Percentiles rank a stretch among this genome's conserved stretches.
phyloP scores from a whole-genome alignment of 805 yeast genomes.

The Pichia paraexigua region DNA sequence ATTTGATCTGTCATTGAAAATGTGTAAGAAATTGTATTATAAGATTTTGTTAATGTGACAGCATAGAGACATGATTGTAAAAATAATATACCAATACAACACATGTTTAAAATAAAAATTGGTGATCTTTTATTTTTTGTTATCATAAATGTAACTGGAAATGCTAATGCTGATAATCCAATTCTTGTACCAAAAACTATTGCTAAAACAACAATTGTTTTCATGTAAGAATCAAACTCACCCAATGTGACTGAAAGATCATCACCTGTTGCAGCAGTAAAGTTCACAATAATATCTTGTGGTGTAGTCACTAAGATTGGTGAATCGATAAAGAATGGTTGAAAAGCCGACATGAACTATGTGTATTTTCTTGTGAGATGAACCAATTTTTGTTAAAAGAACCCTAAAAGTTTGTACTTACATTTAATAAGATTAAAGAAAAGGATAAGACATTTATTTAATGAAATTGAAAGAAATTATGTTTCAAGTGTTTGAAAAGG shows the following conservation, averaged over 20 bases:
- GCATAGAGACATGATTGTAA: constrained; percentile 57
- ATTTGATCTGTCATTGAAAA: constrained; percentile 41
- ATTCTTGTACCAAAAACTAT: constrained; percentile 50
- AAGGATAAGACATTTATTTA: neutral
- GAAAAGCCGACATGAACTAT: neutral
- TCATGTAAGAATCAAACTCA: constrained; percentile 34
- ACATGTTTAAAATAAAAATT: constrained; percentile 65
- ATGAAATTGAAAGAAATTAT: neutral
- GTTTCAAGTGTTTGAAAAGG: neutral
- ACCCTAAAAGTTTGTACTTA: neutral
- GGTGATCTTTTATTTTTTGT: constrained; percentile 53
- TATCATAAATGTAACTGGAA: constrained; percentile 38
- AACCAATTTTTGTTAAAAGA: neutral
- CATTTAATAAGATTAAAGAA: neutral
- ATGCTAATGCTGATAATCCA: constrained; percentile 46
- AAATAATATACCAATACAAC: constrained; percentile 46
- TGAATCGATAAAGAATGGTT: neutral
- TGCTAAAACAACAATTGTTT: constrained; percentile 30
- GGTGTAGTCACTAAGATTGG: constrained; percentile 10
- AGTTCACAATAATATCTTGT: constrained; percentile 26
- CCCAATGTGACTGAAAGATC: constrained; percentile 29
- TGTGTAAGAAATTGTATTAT: constrained; percentile 37
- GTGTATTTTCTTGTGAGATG: neutral
- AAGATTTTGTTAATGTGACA: constrained; percentile 45
- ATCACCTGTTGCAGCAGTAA: constrained; percentile 38